Evolutionary conservation across 768 basidiomycete species (phyloP).

Genomic region (Mycena filopes): DNA sequence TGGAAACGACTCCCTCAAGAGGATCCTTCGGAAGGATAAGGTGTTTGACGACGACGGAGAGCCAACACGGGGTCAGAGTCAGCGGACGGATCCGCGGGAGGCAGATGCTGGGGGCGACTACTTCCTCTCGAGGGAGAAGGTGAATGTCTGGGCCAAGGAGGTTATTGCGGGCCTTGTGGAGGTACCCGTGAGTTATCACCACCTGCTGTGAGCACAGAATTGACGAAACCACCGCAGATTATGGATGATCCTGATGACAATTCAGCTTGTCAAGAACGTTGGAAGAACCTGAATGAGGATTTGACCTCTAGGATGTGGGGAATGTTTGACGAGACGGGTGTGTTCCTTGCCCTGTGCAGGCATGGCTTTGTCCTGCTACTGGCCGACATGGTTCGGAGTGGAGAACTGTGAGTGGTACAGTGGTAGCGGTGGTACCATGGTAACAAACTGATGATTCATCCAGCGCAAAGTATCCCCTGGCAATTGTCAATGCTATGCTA

Average conservation of each 20-base stretch:
- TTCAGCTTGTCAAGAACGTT: conserved; percentile 29
- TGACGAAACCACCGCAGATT: background rate
- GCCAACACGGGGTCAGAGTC: conserved; percentile 38
- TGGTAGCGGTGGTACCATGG: conserved; percentile 13
- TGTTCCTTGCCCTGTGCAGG: conserved; percentile 49
- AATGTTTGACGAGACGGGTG: conserved; percentile 49
- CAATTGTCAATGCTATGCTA: conserved; percentile 6
- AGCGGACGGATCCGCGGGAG: conserved; percentile 28
- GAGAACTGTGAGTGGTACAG: conserved; percentile 47
- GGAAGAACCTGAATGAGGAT: conserved; percentile 19
- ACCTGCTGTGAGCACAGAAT: background rate
- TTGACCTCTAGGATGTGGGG: conserved; percentile 44
- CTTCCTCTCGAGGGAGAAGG: background rate
- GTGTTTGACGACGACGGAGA: conserved; percentile 26
- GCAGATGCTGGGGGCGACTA: conserved; percentile 5
- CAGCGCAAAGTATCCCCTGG: conserved; percentile 30
- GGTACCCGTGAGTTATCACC: conserved; percentile 3
- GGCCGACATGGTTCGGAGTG: conserved; percentile 47
- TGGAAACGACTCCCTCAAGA: conserved; percentile 47
- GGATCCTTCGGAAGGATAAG: conserved; percentile 34
- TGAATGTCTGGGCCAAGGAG: conserved; percentile 17
- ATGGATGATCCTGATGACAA: conserved; percentile 40
- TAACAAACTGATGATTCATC: background rate
- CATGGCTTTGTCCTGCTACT: conserved; percentile 48
- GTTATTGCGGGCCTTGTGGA: background rate